Evolutionary conservation across 495 filamentous ascomycete species (phyloP).

Genomic region (Lineolata rhizophorae): DNA sequence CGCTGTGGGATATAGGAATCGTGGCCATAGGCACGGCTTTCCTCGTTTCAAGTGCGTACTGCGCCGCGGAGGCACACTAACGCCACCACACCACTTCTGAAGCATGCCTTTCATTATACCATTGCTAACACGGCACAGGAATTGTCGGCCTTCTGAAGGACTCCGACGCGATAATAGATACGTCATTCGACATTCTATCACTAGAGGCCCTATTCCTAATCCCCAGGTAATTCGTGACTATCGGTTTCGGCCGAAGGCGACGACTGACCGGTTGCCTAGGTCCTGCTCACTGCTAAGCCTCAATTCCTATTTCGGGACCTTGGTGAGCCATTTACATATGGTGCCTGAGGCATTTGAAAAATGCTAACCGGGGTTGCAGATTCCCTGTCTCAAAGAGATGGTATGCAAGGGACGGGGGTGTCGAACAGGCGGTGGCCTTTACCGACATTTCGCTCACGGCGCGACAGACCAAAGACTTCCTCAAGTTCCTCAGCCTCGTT

Average conservation of each 20-base stretch:
- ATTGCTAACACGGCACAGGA: constrained; percentile 23
- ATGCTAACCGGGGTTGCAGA: constrained; percentile 16
- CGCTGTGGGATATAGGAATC: constrained; percentile 68
- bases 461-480: constrained; percentile 58
- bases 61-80: background rate
- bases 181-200: constrained; percentile 70
- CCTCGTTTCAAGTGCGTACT: constrained; percentile 41
- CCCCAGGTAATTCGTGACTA: constrained; percentile 30
- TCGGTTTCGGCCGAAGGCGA: constrained; percentile 6
- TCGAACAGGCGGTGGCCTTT: constrained; percentile 2
- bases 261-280: constrained; percentile 16
- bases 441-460: constrained; percentile 12
- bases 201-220: constrained; percentile 81
- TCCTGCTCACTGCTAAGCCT: constrained; percentile 77
- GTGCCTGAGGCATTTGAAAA: background rate
- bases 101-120: too few relatives aligned
- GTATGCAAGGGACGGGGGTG: constrained; percentile 13
- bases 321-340: constrained; percentile 22
- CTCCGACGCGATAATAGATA: constrained; percentile 40
- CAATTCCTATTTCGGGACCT: constrained; percentile 75
- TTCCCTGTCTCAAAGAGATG: constrained; percentile 83
- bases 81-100: too few relatives aligned
- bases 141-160: constrained; percentile 46
- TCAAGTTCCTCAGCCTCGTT: constrained; percentile 80
- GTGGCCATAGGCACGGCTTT: constrained; percentile 63